Conservation (phyloP, 345 rosid species). For the Mallotus nudiflorus region DNA sequence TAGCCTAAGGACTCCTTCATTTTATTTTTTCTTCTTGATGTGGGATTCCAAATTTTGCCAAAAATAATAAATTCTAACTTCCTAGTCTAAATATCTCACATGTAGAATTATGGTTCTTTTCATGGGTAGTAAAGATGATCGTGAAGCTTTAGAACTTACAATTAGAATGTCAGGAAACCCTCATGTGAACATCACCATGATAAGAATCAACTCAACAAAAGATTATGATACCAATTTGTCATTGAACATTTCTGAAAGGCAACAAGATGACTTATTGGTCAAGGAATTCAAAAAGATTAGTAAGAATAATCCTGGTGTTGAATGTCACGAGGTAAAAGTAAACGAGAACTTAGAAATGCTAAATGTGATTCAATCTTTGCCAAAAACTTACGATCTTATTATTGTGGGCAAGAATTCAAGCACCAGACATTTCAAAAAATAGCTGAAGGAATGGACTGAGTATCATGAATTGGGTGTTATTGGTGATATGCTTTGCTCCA, state of each 20-base stretch:
- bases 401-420: conserved; percentile 39
- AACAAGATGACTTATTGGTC: conserved; percentile 18
- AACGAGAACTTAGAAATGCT: conserved; percentile 9
- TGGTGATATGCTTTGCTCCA: too few relatives aligned
- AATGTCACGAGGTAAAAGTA: not conserved
- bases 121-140: conserved; percentile 34
- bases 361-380: conserved; percentile 10
- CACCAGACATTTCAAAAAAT: too few relatives aligned
- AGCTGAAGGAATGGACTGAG: too few relatives aligned
- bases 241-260: not conserved
- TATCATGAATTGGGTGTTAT: too few relatives aligned
- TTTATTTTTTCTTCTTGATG: too few relatives aligned
- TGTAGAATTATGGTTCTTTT: conserved; percentile 24
- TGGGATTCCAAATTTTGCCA: too few relatives aligned
- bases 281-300: conserved; percentile 17
- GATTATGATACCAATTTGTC: not conserved
- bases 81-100: too few relatives aligned
- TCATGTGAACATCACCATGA: conserved; percentile 15
- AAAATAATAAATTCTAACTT: too few relatives aligned
- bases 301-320: not conserved
- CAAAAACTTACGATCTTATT: conserved; percentile 22
- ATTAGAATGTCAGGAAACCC: conserved; percentile 27
- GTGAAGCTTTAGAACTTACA: conserved; percentile 35
- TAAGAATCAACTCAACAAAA: not conserved
- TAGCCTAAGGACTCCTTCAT: too few relatives aligned